Percentiles rank a stretch among this genome's conserved stretches.
Evolutionary conservation across 1,284 basidiomycete genomes (phyloP).

Genomic region (Abortiporus biennis): DNA sequence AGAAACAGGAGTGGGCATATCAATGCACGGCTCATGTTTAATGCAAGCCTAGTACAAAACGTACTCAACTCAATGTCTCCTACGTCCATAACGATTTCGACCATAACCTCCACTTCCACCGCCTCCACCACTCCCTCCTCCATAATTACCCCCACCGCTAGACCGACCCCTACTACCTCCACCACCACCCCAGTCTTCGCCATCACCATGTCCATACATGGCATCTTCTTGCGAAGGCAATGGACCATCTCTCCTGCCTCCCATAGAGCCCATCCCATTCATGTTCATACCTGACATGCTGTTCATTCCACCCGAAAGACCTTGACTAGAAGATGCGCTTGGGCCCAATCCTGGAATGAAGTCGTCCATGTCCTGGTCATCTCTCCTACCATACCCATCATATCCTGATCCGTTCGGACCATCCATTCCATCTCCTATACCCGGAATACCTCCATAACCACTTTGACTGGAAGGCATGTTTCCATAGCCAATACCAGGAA

Average conservation of each 20-base stretch:
- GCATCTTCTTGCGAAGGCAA: conserved; percentile 35
- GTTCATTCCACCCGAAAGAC: conserved; percentile 7
- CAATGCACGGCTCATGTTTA: no score
- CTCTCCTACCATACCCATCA: conserved; percentile 7
- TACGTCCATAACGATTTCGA: no score
- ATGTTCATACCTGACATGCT: conserved; percentile 1
- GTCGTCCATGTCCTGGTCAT: conserved; percentile 15
- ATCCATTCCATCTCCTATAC: conserved; percentile 16
- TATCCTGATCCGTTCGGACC: conserved; percentile 7
- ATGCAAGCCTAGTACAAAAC: no score
- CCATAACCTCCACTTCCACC: no score
- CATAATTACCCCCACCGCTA: conserved; percentile 16
- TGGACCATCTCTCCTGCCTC: conserved; percentile 31
- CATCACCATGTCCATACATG: conserved; percentile 27
- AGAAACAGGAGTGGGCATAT: no score
- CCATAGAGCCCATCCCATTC: conserved; percentile 22
- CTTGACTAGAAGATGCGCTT: conserved; percentile 10
- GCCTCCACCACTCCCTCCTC: conserved; percentile 20
- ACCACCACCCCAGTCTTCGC: conserved; percentile 14
- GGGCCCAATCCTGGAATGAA: conserved; percentile 22
- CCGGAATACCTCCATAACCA: conserved; percentile 6
- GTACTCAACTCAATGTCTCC: no score
- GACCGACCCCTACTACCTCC: conserved; percentile 23
- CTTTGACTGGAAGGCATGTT: conserved; percentile 7
- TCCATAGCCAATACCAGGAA: conserved; percentile 42